Conservation (phyloP, 257 asterid species). For the Knoxia roxburghii region DNA sequence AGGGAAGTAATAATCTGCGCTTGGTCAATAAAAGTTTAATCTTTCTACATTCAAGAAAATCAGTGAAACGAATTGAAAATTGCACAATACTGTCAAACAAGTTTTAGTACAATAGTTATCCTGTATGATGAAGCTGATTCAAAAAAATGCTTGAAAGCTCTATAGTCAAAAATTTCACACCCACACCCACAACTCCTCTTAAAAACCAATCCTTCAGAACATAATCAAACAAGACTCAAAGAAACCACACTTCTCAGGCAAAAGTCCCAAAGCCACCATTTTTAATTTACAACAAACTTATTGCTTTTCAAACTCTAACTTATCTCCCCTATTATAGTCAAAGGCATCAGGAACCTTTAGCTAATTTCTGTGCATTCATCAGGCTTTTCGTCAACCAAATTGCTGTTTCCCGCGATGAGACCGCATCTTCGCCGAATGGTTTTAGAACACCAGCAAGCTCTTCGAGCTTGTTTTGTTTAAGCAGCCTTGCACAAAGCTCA, state of each 20-base stretch:
- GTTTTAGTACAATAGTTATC: neutral
- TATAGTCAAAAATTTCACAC: neutral
- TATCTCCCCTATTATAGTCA: slow-evolving; percentile 11
- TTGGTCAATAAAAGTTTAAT: neutral
- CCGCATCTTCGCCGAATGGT: slow-evolving; percentile 78
- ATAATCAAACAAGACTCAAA: neutral
- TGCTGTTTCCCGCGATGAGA: slow-evolving; percentile 91
- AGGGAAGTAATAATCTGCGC: too few relatives aligned
- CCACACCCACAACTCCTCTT: neutral
- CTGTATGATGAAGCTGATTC: neutral
- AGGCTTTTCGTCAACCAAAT: slow-evolving; percentile 90
- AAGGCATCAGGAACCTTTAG: slow-evolving; percentile 36
- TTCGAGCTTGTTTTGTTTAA: slow-evolving; percentile 80
- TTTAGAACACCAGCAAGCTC: slow-evolving; percentile 84
- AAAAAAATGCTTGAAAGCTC: slow-evolving; percentile 4
- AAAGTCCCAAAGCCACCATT: neutral
- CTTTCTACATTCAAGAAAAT: neutral
- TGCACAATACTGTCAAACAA: neutral
- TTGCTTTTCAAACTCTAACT: slow-evolving; percentile 1
- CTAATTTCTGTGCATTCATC: slow-evolving; percentile 57
- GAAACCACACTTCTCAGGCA: slow-evolving; percentile 12
- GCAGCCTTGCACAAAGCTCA: slow-evolving; percentile 74
- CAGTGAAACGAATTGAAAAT: neutral
- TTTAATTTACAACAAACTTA: slow-evolving; percentile 9
- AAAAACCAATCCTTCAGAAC: slow-evolving; percentile 13